Evolutionary conservation across 106 monocot genomes (phyloP).

Genomic region (Chionographis japonica): DNA sequence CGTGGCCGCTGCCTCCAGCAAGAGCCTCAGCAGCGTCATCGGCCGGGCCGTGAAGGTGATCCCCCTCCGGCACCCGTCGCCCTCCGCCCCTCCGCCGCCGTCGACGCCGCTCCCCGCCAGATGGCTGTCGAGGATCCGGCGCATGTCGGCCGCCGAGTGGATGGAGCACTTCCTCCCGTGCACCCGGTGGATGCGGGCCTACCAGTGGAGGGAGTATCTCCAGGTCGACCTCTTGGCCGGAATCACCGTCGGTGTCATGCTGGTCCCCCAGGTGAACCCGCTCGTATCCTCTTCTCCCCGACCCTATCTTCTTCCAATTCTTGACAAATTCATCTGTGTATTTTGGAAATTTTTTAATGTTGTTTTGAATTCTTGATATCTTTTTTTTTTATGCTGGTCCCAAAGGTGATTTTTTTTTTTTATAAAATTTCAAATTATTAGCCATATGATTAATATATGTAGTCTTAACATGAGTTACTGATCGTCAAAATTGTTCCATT

Average conservation of each 20-base stretch:
- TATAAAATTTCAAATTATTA: too few relatives aligned
- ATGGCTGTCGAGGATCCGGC: slow-evolving; percentile 17
- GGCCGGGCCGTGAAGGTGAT: slow-evolving; percentile 40
- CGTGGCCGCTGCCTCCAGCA: neutral
- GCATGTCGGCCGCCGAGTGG: slow-evolving; percentile 51
- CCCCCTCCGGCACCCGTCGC: slow-evolving; percentile 32
- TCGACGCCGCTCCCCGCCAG: neutral
- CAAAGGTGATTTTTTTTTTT: too few relatives aligned
- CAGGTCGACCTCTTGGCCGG: slow-evolving; percentile 88
- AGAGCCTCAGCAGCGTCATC: neutral
- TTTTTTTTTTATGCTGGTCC: too few relatives aligned
- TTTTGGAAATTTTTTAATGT: too few relatives aligned
- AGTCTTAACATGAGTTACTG: too few relatives aligned
- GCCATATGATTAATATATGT: too few relatives aligned
- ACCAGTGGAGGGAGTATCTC: slow-evolving; percentile 62
- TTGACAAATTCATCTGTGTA: too few relatives aligned
- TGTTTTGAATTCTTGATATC: too few relatives aligned
- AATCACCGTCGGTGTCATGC: slow-evolving; percentile 95
- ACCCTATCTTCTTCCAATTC: too few relatives aligned
- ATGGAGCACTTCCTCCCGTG: slow-evolving; percentile 65
- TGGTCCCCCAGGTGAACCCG: slow-evolving; percentile 74
- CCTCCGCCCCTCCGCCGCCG: slow-evolving; percentile 7
- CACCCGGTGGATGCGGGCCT: slow-evolving; percentile 67
- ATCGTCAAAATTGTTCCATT: too few relatives aligned
- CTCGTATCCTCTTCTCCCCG: too few relatives aligned